Evolutionary conservation across 2,329 filamentous ascomycete species (phyloP).

Genomic region (Dactylellina cionopaga): DNA sequence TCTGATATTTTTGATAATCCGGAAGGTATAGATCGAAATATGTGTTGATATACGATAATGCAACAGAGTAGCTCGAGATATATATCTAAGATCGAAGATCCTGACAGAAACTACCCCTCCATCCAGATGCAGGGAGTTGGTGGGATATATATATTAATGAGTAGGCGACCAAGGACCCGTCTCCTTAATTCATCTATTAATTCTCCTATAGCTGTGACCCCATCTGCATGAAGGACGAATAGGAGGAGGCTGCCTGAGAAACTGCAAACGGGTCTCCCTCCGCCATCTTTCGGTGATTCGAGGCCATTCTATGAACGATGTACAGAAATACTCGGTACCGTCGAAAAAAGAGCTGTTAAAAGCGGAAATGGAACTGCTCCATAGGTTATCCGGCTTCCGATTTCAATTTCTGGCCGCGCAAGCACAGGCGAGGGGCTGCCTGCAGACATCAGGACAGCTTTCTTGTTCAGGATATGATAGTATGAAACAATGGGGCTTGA

Average conservation of each 20-base stretch:
- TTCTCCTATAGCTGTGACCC: neutral
- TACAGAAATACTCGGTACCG: too few species aligned
- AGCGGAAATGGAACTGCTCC: neutral
- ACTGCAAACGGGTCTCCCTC: neutral
- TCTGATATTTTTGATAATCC: too few species aligned
- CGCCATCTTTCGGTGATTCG: slow-evolving; percentile 31
- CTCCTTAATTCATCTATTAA: neutral
- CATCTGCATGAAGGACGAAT: neutral
- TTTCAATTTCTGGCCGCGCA: slow-evolving; percentile 16
- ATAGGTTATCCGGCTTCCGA: slow-evolving; percentile 1
- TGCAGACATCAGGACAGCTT: slow-evolving; percentile 10
- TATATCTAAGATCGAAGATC: too few species aligned
- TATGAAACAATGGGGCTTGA: slow-evolving; percentile 7
- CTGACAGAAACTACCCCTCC: neutral
- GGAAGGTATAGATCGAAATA: too few species aligned
- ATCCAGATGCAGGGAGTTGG: neutral
- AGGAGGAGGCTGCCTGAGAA: neutral
- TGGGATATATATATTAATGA: neutral
- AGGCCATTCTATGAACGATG: too few species aligned
- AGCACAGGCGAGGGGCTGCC: slow-evolving; percentile 6
- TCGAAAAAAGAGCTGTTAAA: neutral
- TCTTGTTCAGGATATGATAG: slow-evolving; percentile 27
- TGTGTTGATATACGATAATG: neutral
- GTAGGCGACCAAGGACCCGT: too few species aligned
- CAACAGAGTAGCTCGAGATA: neutral